Conservation (phyloP, 2,329 filamentous ascomycete species). For the Claviceps capensis region DNA sequence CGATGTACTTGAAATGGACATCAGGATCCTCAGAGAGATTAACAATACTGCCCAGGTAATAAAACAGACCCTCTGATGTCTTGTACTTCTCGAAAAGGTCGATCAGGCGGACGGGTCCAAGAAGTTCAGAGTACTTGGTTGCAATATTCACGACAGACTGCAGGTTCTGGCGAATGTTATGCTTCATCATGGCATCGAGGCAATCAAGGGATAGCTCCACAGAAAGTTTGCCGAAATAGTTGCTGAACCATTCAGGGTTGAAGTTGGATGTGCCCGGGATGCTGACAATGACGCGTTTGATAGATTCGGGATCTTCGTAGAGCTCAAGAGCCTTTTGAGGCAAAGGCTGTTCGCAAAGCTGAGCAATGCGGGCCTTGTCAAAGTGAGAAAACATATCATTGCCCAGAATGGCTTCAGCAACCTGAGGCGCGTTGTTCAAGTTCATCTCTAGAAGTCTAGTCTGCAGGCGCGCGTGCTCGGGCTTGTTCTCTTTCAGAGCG, state of each 20-base stretch:
- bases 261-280: conserved; percentile 73
- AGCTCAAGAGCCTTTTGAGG: conserved; percentile 82
- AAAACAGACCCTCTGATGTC: conserved; percentile 92
- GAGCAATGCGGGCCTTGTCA: conserved; percentile 77
- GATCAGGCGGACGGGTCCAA: conserved; percentile 77
- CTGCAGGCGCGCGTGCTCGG: conserved; percentile 85
- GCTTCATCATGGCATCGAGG: conserved; percentile 89
- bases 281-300: conserved; percentile 83
- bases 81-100: conserved; percentile 96
- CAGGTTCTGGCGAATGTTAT: conserved; percentile 93
- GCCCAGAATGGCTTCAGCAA: conserved; percentile 91
- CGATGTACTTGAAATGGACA: conserved; percentile 98
- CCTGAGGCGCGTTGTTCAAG: conserved; percentile 86
- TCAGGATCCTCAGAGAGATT: conserved; percentile 92
- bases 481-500: conserved; percentile 85
- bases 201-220: conserved; percentile 92
- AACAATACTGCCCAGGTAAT: conserved; percentile 95
- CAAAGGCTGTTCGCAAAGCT: conserved; percentile 85
- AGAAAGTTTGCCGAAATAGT: conserved; percentile 86
- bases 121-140: conserved; percentile 93
- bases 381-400: conserved; percentile 99
- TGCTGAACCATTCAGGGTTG: conserved; percentile 79
- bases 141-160: conserved; percentile 90
- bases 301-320: conserved; percentile 75
- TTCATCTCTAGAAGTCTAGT: conserved; percentile 98